phyloP scores from a whole-genome alignment of 805 yeast species.

The Danielia reshetovae region DNA sequence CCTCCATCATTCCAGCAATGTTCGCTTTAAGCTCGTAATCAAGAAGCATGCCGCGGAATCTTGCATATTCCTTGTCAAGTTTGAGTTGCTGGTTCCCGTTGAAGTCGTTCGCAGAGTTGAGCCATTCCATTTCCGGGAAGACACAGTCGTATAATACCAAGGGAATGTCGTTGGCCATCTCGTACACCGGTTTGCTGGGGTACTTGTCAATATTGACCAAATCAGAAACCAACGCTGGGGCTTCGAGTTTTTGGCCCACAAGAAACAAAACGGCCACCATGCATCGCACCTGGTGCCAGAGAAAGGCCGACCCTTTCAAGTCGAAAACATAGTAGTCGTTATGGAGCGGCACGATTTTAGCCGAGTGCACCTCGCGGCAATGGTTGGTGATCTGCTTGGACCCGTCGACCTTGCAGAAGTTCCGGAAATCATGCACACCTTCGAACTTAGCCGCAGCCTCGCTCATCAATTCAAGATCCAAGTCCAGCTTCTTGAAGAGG shows the following conservation, averaged over 20 bases:
- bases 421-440: slow-evolving; percentile 88
- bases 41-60: slow-evolving; percentile 48
- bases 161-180: slow-evolving; percentile 89
- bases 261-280: slow-evolving; percentile 82
- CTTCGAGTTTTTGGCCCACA: slow-evolving; percentile 76
- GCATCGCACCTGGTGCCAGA: slow-evolving; percentile 98
- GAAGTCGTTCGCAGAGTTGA: slow-evolving; percentile 26
- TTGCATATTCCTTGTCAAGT: slow-evolving; percentile 37
- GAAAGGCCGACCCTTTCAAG: slow-evolving; percentile 80
- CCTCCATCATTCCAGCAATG: slow-evolving; percentile 48
- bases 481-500: slow-evolving; percentile 52
- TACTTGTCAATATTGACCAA: slow-evolving; percentile 53
- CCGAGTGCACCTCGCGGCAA: slow-evolving; percentile 54
- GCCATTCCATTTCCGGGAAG: slow-evolving; percentile 71
- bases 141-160: slow-evolving; percentile 82
- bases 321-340: slow-evolving; percentile 64
- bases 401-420: slow-evolving; percentile 92
- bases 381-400: slow-evolving; percentile 86
- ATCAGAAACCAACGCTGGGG: slow-evolving; percentile 50
- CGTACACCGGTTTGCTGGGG: slow-evolving; percentile 74
- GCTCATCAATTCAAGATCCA: slow-evolving; percentile 66
- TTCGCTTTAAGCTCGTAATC: slow-evolving; percentile 56
- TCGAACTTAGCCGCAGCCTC: slow-evolving; percentile 57
- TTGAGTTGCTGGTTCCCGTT: slow-evolving; percentile 23
- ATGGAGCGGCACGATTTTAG: slow-evolving; percentile 42